Evolutionary conservation across 768 basidiomycete species (phyloP).

Genomic region (Xerocomus potaroensis): DNA sequence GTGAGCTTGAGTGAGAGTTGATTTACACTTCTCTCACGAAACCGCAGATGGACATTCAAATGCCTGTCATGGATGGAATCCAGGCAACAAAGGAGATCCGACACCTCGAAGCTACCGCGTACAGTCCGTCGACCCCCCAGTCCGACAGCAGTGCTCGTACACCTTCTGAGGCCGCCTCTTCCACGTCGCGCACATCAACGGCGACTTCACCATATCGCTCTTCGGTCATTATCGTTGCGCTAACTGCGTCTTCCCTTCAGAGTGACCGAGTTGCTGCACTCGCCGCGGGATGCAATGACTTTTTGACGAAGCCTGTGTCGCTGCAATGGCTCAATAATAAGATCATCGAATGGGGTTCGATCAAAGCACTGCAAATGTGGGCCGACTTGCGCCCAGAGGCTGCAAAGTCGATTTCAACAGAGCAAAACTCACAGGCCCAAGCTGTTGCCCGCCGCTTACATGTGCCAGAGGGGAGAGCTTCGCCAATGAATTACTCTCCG

Average conservation of each 20-base stretch:
- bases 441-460: constrained; percentile 44
- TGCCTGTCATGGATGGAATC: constrained; percentile 99
- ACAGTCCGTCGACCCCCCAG: constrained; percentile 64
- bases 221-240: constrained; percentile 98
- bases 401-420: constrained; percentile 42
- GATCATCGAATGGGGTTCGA: constrained; percentile 99
- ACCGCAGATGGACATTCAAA: constrained; percentile 96
- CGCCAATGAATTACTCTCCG: constrained; percentile 31
- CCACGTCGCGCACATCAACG: constrained; percentile 40
- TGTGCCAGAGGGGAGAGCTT: constrained; percentile 44
- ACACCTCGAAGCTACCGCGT: constrained; percentile 71
- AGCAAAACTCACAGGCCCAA: constrained; percentile 46
- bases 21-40: constrained; percentile 10
- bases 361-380: constrained; percentile 92
- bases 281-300: constrained; percentile 98
- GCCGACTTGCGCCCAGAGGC: constrained; percentile 71
- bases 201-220: constrained; percentile 70
- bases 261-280: constrained; percentile 96
- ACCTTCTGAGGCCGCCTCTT: constrained; percentile 49
- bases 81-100: constrained; percentile 96
- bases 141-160: constrained; percentile 45
- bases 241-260: constrained; percentile 94
- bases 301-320: constrained; percentile 95
- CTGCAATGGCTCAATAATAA: constrained; percentile 95
- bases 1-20: constrained; percentile 44